These are phyloP conservation scores for Triticum urartu DNA, from an alignment of 176 grass and related monocot species.

Conservation along the genomic window DNA sequence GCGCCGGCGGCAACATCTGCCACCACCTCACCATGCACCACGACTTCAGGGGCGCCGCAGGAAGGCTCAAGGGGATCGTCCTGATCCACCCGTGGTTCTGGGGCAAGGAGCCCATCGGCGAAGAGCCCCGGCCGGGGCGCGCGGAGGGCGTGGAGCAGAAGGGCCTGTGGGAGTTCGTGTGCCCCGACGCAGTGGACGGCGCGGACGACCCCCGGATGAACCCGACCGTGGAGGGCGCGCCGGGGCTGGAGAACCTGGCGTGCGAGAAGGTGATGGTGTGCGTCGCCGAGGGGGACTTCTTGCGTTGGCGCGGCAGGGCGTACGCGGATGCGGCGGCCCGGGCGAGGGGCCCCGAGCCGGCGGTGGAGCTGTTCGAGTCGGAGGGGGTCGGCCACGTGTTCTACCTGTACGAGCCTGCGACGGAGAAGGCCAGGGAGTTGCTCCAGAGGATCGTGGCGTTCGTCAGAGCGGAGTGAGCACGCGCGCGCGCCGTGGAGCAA, in stretches of 20 bases:
- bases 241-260: conserved; percentile 26
- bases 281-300: conserved; percentile 39
- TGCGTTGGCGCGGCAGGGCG: conserved; percentile 37
- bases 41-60: neutral
- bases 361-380: conserved; percentile 46
- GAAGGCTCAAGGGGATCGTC: conserved; percentile 23
- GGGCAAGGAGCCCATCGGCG: conserved; percentile 30
- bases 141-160: conserved; percentile 9
- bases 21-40: conserved; percentile 46
- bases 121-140: conserved; percentile 15
- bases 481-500: neutral
- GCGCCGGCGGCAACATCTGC: conserved; percentile 54
- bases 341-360: neutral
- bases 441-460: conserved; percentile 37
- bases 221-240: conserved; percentile 21
- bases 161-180: conserved; percentile 57
- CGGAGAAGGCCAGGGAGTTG: conserved; percentile 41
- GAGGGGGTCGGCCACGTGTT: conserved; percentile 49
- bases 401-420: conserved; percentile 38
- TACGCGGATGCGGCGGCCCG: conserved; percentile 46
- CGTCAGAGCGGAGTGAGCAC: neutral
- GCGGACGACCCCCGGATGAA: conserved; percentile 55
- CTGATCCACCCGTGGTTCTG: conserved; percentile 60
- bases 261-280: conserved; percentile 51
- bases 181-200: conserved; percentile 33